Evolutionary conservation across 225 moss, liverwort and hornwort genomes (phyloP).

Genomic region (Marchantia polymorpha): DNA sequence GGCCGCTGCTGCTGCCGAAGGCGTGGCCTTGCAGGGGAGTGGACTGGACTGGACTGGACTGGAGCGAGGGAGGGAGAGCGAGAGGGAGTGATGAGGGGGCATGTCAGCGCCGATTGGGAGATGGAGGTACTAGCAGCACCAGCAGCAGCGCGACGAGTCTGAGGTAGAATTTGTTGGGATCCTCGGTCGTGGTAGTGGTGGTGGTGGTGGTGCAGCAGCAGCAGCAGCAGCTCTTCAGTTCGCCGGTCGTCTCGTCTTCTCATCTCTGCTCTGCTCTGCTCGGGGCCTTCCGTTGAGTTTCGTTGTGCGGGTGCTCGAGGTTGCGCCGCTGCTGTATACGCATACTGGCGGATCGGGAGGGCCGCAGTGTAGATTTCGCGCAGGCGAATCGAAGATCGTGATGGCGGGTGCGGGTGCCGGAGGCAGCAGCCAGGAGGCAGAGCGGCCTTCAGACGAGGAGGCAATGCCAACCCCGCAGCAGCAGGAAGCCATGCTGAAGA

Average conservation of each 20-base stretch:
- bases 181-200: too few relatives aligned
- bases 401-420: conserved; percentile 27
- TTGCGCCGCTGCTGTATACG: background rate
- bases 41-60: too few relatives aligned
- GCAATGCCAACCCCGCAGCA: conserved; percentile 19
- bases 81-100: conserved; percentile 6
- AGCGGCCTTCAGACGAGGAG: conserved; percentile 24
- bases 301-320: background rate
- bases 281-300: background rate
- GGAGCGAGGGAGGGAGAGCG: too few relatives aligned
- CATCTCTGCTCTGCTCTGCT: background rate
- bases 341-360: background rate
- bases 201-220: too few relatives aligned
- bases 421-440: conserved; percentile 21
- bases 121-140: conserved; percentile 2
- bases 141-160: background rate
- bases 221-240: too few relatives aligned
- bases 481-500: conserved; percentile 81
- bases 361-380: too few relatives aligned
- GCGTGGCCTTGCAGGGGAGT: conserved; percentile 1
- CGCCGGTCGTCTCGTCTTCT: too few relatives aligned
- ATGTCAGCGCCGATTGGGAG: conserved; percentile 16
- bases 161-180: background rate
- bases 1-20: conserved; percentile 1
- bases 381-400: conserved; percentile 8